Evolutionary conservation across 2,329 filamentous ascomycete species (phyloP).

Genomic region (Thielaviopsis musarum): DNA sequence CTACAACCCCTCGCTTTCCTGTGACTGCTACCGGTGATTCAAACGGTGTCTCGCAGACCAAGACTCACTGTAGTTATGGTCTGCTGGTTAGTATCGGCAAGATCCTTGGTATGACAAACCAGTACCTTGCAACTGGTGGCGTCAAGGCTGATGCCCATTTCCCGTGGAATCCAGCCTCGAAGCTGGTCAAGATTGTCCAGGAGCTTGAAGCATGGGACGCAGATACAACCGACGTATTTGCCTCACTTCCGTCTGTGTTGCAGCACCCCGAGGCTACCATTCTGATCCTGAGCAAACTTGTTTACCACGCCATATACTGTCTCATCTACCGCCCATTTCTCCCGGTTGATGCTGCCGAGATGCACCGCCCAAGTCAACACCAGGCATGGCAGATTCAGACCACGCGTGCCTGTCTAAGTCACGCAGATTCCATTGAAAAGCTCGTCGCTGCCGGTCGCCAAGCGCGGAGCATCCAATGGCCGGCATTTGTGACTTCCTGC

Average conservation of each 20-base stretch:
- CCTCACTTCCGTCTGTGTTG: constrained; percentile 58
- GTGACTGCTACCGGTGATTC: too few species aligned
- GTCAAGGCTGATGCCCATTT: constrained; percentile 84
- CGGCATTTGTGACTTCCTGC: constrained; percentile 72
- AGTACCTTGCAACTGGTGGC: constrained; percentile 68
- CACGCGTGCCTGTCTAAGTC: constrained; percentile 70
- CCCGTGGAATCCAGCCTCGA: constrained; percentile 76
- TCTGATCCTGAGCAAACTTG: constrained; percentile 65
- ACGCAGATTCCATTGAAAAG: constrained; percentile 76
- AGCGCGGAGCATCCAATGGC: constrained; percentile 63
- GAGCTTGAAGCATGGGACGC: constrained; percentile 75
- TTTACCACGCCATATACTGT: constrained; percentile 77
- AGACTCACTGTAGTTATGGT: constrained; percentile 56
- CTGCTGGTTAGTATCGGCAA: constrained; percentile 75
- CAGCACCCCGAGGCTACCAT: constrained; percentile 63
- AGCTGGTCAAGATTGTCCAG: constrained; percentile 69
- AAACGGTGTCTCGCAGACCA: constrained; percentile 17
- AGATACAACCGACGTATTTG: constrained; percentile 63
- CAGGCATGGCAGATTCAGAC: constrained; percentile 89
- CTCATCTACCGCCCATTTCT: constrained; percentile 76
- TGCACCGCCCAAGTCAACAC: constrained; percentile 65
- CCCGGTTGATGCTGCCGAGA: constrained; percentile 66
- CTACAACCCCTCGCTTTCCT: constrained; percentile 34
- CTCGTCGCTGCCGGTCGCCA: constrained; percentile 64
- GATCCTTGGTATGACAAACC: constrained; percentile 67